Evolutionary conservation across 2,329 filamentous ascomycete species (phyloP).

Genomic region (Trichoderma sp.): DNA sequence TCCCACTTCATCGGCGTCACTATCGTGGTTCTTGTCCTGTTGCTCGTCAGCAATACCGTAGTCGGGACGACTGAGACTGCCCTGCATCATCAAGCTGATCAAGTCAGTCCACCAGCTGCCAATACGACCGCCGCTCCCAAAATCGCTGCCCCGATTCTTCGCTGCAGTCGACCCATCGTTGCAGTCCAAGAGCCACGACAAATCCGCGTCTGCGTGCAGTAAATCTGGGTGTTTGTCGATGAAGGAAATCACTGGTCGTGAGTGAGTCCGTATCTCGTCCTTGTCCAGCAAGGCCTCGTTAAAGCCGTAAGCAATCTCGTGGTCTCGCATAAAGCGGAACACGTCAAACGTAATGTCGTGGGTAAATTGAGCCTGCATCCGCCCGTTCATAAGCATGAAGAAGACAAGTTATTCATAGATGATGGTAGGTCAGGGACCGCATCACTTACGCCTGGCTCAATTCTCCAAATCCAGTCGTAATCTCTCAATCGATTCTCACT

Average conservation of each 20-base stretch:
- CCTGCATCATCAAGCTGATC: conserved; percentile 26
- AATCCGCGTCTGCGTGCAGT: conserved; percentile 49
- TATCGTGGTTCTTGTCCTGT: conserved; percentile 22
- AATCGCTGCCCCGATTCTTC: neutral
- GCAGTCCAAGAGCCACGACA: conserved; percentile 48
- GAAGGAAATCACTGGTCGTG: conserved; percentile 48
- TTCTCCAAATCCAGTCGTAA: conserved; percentile 62
- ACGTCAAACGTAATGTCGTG: conserved; percentile 77
- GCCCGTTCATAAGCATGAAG: neutral
- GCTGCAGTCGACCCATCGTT: neutral
- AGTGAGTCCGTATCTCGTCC: conserved; percentile 45
- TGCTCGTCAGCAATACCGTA: conserved; percentile 8
- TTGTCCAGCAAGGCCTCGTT: conserved; percentile 52
- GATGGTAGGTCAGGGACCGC: too few species aligned
- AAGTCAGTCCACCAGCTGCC: neutral
- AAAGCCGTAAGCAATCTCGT: conserved; percentile 76
- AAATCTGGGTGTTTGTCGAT: conserved; percentile 46
- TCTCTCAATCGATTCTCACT: conserved; percentile 68
- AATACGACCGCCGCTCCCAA: neutral
- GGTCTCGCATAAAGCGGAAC: conserved; percentile 82
- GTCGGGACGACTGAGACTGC: conserved; percentile 24
- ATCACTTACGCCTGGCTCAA: conserved; percentile 59
- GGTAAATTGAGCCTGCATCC: conserved; percentile 51
- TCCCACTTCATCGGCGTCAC: conserved; percentile 24
- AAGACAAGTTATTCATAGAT: neutral